These are phyloP conservation scores for Wallacemonas sp. DNA, from an alignment of 208 protist species.

Conservation along the genomic window DNA sequence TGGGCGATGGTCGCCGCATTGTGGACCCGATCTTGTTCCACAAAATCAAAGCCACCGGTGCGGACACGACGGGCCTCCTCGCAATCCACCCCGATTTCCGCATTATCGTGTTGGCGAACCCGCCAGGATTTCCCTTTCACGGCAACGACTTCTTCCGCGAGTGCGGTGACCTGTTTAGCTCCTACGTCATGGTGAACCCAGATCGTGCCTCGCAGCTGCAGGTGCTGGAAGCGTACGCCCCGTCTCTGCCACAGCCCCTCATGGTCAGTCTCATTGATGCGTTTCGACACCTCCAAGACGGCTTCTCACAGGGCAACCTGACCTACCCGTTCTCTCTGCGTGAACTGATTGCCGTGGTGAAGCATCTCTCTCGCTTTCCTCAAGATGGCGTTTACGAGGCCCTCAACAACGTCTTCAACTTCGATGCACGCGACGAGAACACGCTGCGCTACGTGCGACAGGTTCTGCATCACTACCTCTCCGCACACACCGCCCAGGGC, in stretches of 20 bases:
- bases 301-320: conserved; percentile 86
- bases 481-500: conserved; percentile 36
- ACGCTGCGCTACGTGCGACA: conserved; percentile 69
- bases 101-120: conserved; percentile 88
- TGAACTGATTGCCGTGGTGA: conserved; percentile 94
- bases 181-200: conserved; percentile 92
- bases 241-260: conserved; percentile 49
- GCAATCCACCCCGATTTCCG: conserved; percentile 79
- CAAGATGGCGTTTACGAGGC: conserved; percentile 82
- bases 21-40: conserved; percentile 26
- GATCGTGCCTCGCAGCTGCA: conserved; percentile 81
- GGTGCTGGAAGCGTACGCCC: conserved; percentile 72
- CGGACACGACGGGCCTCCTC: conserved; percentile 25
- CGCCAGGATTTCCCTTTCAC: conserved; percentile 94
- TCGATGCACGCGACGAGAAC: conserved; percentile 76
- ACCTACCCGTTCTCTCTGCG: conserved; percentile 91
- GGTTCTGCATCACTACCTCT: conserved; percentile 51
- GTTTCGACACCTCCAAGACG: conserved; percentile 74
- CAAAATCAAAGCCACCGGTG: conserved; percentile 5
- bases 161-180: conserved; percentile 91
- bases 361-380: conserved; percentile 89
- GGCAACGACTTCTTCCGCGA: conserved; percentile 95
- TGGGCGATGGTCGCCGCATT: conserved; percentile 81
- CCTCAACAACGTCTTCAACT: conserved; percentile 88
- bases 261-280: conserved; percentile 63